Conservation (phyloP, 768 basidiomycete species). For the Lactarius vividus region DNA sequence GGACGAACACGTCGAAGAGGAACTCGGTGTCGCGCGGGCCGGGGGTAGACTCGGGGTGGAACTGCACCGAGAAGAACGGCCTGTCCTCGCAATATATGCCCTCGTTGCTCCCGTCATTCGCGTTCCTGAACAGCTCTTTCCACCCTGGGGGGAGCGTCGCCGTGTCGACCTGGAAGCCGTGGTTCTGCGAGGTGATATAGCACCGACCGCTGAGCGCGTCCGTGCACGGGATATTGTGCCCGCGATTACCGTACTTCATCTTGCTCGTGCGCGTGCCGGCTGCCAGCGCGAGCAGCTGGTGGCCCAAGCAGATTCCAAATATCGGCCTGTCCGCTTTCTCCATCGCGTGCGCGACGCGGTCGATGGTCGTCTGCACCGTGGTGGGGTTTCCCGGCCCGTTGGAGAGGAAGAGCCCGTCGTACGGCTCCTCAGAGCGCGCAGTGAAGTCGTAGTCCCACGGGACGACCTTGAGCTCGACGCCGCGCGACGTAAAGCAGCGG, state of each 20-base stretch:
- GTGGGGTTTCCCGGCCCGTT: constrained; percentile 98
- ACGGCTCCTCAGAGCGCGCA: constrained; percentile 66
- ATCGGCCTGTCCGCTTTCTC: constrained; percentile 78
- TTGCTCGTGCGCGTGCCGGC: constrained; percentile 93
- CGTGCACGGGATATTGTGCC: constrained; percentile 98
- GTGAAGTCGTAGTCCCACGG: constrained; percentile 97
- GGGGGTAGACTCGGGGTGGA: constrained; percentile 96
- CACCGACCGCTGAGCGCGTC: constrained; percentile 91
- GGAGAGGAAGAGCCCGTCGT: constrained; percentile 94
- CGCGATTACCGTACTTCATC: constrained; percentile 99
- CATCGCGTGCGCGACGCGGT: constrained; percentile 62
- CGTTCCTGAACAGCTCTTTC: constrained; percentile 94
- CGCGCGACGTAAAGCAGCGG: constrained; percentile 88
- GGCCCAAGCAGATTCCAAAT: constrained; percentile 98
- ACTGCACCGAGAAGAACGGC: constrained; percentile 98
- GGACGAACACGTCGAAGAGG: constrained; percentile 96
- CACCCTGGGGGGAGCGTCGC: constrained; percentile 75
- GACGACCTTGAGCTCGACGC: constrained; percentile 94
- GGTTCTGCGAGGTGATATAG: constrained; percentile 99
- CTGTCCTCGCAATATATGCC: constrained; percentile 92
- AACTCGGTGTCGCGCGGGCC: constrained; percentile 99
- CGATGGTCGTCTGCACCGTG: constrained; percentile 71
- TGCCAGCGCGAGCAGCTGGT: constrained; percentile 94
- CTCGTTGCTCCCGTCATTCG: constrained; percentile 97
- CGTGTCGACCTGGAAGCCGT: constrained; percentile 93